A percentile compares a stretch with the other conserved stretches of the same genome.
phyloP scores from a whole-genome alignment of 169 alveolate species.

The Plasmodium sp. region DNA sequence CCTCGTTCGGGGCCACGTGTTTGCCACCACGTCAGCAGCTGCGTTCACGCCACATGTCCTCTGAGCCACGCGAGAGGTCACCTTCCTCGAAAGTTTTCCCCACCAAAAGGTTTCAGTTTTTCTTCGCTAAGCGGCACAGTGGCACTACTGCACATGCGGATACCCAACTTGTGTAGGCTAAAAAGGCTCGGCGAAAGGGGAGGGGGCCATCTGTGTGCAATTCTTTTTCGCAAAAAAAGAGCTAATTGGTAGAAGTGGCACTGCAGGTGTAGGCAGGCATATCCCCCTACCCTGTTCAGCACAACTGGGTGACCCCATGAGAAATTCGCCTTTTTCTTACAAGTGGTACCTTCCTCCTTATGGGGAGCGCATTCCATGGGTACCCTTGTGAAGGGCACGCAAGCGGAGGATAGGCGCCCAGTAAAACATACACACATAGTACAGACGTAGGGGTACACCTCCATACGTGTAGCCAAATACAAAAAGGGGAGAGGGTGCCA shows the following conservation, averaged over 20 bases:
- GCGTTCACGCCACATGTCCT: background rate
- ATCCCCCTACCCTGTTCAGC: background rate
- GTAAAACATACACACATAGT: background rate
- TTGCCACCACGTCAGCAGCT: background rate
- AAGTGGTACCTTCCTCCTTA: background rate
- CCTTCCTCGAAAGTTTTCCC: background rate
- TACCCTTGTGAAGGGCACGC: background rate
- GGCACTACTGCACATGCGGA: background rate
- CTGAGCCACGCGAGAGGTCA: background rate
- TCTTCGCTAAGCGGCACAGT: background rate
- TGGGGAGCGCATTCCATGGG: background rate
- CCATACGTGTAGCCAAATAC: background rate
- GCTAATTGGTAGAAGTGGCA: background rate
- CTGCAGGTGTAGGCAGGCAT: background rate
- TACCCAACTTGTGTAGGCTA: background rate
- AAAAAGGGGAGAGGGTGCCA: background rate
- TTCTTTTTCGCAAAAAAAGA: background rate
- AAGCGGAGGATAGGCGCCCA: background rate
- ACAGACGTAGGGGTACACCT: background rate
- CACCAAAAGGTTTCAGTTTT: background rate
- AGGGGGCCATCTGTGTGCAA: background rate
- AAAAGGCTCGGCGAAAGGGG: background rate
- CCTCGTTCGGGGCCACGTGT: background rate
- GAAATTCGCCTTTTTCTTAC: background rate
- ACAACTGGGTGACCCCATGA: background rate